Evolutionary conservation across 2,329 filamentous ascomycete species (phyloP), one percentile per base, ranked within the genome.

Genomic region (Microdochium trichocladiopsis): DNA sequence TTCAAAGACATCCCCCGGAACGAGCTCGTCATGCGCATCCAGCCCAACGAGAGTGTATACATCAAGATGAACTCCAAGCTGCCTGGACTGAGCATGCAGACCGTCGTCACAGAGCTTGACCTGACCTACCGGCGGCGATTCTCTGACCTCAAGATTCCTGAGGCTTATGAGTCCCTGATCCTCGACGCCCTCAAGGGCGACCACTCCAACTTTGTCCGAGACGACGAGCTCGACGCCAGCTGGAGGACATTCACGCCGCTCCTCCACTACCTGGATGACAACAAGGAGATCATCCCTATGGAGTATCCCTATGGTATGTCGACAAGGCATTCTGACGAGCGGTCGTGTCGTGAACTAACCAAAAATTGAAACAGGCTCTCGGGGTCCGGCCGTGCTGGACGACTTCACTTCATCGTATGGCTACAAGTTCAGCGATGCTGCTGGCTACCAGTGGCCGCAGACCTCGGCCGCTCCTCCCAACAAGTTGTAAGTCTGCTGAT

Each of bases 61-160:
- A 95, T 97, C 73, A 99, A 99, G 85, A 99, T 99, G 94, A 99
- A 99, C 86, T 97, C 93, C 25, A 99, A 99, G 81, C 80, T 99
- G 54, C 95, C 94, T 21, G 94, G 94, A 64, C 79, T 99, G 64
- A 97, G 91, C 78, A 99, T 97, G 92, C 94, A 99, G 80, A 99
- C 94, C 12, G 94, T 97, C 37, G 90, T 96, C 62, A 99, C 94
- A 55, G 94, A 99, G 77, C 88, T 99, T 55, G 94, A 99, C 68
- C 83, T 99, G 61, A 99, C 95, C 58, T 99, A 99, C 80, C 86
- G 95, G 69, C 87, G 94, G 72, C 88, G 95, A 61, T 99, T 99
- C 84, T 97, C 94, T 18, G 94, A 99, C 73, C 83, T 99, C 53
- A 99, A 99, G 83, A 99, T 99, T 60, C 94, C 94, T 52, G 94